These are phyloP conservation scores for Ulota crispa DNA, from an alignment of 225 moss, liverwort and hornwort species.

Conservation along the genomic window DNA sequence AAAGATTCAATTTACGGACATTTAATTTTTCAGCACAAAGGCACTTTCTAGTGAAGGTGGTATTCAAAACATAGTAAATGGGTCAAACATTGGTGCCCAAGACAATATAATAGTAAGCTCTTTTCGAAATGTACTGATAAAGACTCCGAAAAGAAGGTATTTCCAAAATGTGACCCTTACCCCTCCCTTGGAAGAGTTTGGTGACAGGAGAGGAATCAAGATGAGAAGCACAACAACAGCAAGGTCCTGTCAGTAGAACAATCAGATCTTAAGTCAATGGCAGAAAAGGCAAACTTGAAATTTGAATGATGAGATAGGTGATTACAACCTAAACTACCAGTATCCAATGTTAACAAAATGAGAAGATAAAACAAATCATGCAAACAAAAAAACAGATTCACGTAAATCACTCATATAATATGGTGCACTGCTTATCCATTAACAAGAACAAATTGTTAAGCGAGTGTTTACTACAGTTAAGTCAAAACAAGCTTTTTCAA, in stretches of 20 bases:
- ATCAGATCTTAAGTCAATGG: constrained; percentile 16
- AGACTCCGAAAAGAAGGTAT: neutral
- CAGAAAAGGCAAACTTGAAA: constrained; percentile 11
- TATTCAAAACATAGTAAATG: neutral
- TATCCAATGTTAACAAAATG: constrained; percentile 5
- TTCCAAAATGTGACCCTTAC: constrained; percentile 37
- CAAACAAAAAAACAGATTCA: neutral
- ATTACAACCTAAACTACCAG: neutral
- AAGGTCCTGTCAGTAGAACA: constrained; percentile 65
- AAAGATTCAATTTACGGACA: neutral
- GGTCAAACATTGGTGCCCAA: neutral
- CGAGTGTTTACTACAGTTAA: constrained; percentile 6
- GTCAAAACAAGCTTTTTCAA: neutral
- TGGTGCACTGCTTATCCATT: neutral
- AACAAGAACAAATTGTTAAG: constrained; percentile 7
- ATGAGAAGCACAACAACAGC: constrained; percentile 91
- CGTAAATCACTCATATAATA: neutral
- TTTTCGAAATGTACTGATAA: neutral
- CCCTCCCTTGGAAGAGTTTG: constrained; percentile 75
- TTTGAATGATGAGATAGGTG: neutral
- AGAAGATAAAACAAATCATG: constrained; percentile 18
- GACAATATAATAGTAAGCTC: neutral
- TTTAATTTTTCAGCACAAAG: neutral
- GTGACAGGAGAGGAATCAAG: constrained; percentile 83
- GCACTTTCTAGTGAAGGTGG: neutral